phyloP scores from a whole-genome alignment of 2,329 filamentous ascomycete genomes.

The Diplodia mutila region DNA sequence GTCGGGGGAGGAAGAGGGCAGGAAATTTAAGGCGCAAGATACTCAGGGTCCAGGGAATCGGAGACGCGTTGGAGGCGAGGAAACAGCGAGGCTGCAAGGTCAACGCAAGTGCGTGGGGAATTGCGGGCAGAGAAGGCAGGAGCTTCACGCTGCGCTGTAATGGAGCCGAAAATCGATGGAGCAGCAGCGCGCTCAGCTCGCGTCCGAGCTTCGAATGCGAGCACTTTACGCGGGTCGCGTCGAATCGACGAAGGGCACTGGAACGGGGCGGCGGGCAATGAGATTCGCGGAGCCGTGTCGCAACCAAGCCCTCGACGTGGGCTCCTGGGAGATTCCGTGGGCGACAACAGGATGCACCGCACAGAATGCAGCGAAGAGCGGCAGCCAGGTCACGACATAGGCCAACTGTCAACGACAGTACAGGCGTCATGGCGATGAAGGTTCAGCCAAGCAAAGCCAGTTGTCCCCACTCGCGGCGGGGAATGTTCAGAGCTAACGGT shows the following conservation, averaged over 20 bases:
- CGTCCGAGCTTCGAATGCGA: background rate
- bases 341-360: background rate
- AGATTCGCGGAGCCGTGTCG: background rate
- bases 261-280: background rate
- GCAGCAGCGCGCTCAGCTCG: background rate
- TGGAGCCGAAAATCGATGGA: background rate
- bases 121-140: background rate
- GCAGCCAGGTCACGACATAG: background rate
- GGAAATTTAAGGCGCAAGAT: background rate
- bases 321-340: background rate
- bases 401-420: background rate
- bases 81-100: slow-evolving; percentile 1
- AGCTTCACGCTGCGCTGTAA: background rate
- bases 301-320: background rate
- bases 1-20: background rate
- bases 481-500: background rate
- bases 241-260: background rate
- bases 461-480: background rate
- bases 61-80: background rate
- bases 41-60: slow-evolving; percentile 11
- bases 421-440: background rate
- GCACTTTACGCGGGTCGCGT: slow-evolving; percentile 3
- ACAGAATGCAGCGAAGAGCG: background rate
- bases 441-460: background rate
- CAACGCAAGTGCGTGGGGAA: background rate